Evolutionary conservation across 345 rosid genomes (phyloP).

Genomic region (Hypericum androsaemum): DNA sequence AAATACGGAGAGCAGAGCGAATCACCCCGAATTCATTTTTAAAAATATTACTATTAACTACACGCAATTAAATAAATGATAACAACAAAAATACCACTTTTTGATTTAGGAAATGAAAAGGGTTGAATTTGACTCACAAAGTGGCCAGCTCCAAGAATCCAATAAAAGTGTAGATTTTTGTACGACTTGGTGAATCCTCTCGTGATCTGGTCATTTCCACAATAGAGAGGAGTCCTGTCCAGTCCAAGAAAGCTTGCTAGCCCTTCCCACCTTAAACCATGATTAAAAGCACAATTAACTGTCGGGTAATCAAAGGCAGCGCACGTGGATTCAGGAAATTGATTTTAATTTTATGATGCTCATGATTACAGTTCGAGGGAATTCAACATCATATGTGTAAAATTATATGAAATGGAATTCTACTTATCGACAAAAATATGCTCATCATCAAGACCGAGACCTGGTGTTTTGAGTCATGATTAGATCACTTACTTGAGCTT

Average conservation of each 20-base stretch:
- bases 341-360: neutral
- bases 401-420: no score
- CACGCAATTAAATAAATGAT: no score
- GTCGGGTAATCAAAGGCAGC: neutral
- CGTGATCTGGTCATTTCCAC: slow-evolving; percentile 38
- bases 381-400: no score
- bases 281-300: neutral
- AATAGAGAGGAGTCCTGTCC: slow-evolving; percentile 45
- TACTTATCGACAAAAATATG: no score
- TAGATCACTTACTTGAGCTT: slow-evolving; percentile 57
- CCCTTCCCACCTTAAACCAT: slow-evolving; percentile 64
- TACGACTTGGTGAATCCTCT: slow-evolving; percentile 65
- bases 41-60: no score
- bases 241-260: slow-evolving; percentile 27
- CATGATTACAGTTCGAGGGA: no score
- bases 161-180: slow-evolving; percentile 66
- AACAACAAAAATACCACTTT: no score
- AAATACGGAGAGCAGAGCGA: no score
- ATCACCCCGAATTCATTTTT: no score
- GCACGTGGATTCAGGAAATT: neutral
- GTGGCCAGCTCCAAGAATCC: slow-evolving; percentile 98
- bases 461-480: no score
- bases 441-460: no score
- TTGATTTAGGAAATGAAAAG: no score
- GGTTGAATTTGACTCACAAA: slow-evolving; percentile 52